Evolutionary conservation across 352 stramenopile species (phyloP), one percentile per base, ranked within the genome.

Genomic region (Phytophthora macrochlamydospora): DNA sequence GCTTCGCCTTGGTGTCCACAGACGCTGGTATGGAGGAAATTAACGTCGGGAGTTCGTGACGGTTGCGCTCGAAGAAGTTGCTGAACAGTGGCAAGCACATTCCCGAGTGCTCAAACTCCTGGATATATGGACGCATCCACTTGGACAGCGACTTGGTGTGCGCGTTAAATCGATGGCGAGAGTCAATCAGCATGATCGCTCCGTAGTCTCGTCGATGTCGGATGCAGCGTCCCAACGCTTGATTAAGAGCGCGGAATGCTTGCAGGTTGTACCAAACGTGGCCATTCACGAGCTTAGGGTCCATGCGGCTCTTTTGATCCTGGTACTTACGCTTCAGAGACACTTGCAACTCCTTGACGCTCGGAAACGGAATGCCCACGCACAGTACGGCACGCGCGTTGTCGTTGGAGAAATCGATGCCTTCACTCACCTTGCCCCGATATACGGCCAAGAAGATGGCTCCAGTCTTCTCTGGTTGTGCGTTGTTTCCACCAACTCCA

Each of bases 351-450:
- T 99, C 97, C 68, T 97, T 95, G 7, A 97, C 86, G 14, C 93
- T 98, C 9, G 98, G 93, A 78, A 98, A 99, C n/a, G 98, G 98
- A 43, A 99, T 95, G 2, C 98, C 98, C 24, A 98, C 98, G n/a
- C 99, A 97, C 14, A 99, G 80, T 11, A 99, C 98, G 14, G 90
- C 90, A 33, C 98, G 85, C 7, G 96, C 98, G 67, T 98, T 98
- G 38, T 98, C 85, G 76, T 99, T 97, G 11, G 88, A 93, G 69
- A 99, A 99, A 76, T 99, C 98, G 51, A 99, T 98, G 29, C 97
- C 97, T 73, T 99, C 98, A 62, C 90, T 98, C 38, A 99, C 97
- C 81, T 99, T 99, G 38, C 98, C 98, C 14, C 98, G 85, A 79
- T 98, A 99, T 2, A 99, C 97, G 1, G 96, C 97, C 60, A 99